Conservation (phyloP, 2,329 filamentous ascomycete genomes). For the Dactylellina leptospora region DNA sequence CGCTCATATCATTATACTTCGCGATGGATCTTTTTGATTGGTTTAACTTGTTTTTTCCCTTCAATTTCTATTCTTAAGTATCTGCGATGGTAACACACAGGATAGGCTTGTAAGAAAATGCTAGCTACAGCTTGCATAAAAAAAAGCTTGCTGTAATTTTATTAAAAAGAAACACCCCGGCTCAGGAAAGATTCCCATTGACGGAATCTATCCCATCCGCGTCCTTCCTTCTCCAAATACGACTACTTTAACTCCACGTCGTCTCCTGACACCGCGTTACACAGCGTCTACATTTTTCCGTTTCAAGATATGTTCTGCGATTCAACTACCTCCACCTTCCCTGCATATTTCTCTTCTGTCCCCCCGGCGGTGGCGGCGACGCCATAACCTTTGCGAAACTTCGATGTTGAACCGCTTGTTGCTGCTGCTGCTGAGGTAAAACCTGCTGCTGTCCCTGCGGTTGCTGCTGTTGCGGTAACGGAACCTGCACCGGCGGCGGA, state of each 20-base stretch:
- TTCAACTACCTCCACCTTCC: constrained; percentile 41
- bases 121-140: no score
- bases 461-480: constrained; percentile 19
- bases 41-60: constrained; percentile 30
- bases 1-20: background rate
- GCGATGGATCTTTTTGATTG: background rate
- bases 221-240: no score
- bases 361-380: constrained; percentile 29
- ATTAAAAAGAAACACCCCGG: background rate
- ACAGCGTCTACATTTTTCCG: background rate
- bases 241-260: no score
- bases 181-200: background rate
- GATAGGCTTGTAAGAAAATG: no score
- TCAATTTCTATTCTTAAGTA: constrained; percentile 22
- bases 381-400: constrained; percentile 52
- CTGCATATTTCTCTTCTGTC: constrained; percentile 47
- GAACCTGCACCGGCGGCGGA: constrained; percentile 13
- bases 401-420: constrained; percentile 27
- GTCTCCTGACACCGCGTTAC: constrained; percentile 5
- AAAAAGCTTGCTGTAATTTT: no score
- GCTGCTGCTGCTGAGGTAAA: constrained; percentile 13
- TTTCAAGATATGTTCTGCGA: no score
- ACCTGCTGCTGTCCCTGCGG: constrained; percentile 3
- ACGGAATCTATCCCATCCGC: no score
- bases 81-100: no score